Percentiles rank a stretch among this genome's conserved stretches.
phyloP scores from a whole-genome alignment of 1,284 basidiomycete genomes.

The Ceratobasidium sp. region DNA sequence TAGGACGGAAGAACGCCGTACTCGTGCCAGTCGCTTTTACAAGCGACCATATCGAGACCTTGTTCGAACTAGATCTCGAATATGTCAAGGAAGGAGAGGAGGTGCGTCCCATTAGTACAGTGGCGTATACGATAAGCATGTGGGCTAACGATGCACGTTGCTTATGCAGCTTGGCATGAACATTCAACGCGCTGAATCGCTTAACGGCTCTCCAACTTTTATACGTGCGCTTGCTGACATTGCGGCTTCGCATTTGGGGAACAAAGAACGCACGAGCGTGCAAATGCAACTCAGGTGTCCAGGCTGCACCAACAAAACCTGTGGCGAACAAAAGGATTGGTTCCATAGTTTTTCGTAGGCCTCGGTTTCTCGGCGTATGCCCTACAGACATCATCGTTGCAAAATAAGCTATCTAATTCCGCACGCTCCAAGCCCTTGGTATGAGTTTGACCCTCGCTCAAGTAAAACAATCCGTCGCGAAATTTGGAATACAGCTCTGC shows the following conservation, averaged over 20 bases:
- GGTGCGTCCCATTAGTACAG: constrained; percentile 62
- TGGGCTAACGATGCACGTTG: not conserved
- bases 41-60: constrained; percentile 98
- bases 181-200: constrained; percentile 90
- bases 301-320: constrained; percentile 89
- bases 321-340: constrained; percentile 89
- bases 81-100: constrained; percentile 91
- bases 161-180: constrained; percentile 83
- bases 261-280: constrained; percentile 68
- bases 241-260: constrained; percentile 80
- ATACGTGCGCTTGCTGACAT: constrained; percentile 97
- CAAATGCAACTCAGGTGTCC: constrained; percentile 93
- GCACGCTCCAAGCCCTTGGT: no score
- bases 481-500: no score
- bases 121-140: not conserved
- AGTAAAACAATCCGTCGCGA: no score
- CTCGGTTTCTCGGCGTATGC: not conserved
- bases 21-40: constrained; percentile 98
- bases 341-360: constrained; percentile 58
- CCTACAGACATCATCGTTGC: no score
- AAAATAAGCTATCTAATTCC: no score
- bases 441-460: no score
- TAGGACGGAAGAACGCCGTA: constrained; percentile 88
- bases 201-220: constrained; percentile 98
- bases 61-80: constrained; percentile 96